These are phyloP conservation scores for Dryadomyces sulphureus DNA, from an alignment of 2,329 filamentous ascomycete genomes.

Conservation along the genomic window DNA sequence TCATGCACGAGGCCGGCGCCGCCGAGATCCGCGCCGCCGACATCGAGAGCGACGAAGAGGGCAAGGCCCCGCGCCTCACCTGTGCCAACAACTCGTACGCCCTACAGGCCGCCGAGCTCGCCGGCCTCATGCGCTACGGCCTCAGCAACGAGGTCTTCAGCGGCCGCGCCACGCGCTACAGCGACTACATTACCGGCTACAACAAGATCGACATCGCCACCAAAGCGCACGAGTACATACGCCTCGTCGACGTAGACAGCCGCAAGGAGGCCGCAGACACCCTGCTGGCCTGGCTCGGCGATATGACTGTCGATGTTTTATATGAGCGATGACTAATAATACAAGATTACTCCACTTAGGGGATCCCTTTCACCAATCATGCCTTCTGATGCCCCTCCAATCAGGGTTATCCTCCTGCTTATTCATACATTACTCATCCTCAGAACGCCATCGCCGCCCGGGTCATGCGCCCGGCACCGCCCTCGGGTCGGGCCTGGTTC, in stretches of 20 bases:
- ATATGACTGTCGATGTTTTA: no score
- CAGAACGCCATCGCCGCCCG: not conserved
- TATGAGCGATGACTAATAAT: no score
- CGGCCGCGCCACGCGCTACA: slow-evolving; percentile 25
- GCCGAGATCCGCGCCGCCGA: not conserved
- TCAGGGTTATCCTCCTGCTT: not conserved
- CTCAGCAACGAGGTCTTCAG: slow-evolving; percentile 28
- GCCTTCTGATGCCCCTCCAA: no score
- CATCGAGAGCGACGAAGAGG: not conserved
- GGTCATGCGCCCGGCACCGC: not conserved
- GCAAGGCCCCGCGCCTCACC: slow-evolving; percentile 3
- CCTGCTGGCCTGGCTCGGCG: slow-evolving; percentile 7
- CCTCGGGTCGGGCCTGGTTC: not conserved
- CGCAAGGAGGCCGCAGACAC: not conserved
- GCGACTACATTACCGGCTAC: slow-evolving; percentile 6
- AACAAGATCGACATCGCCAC: not conserved
- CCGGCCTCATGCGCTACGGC: slow-evolving; percentile 31
- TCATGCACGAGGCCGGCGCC: slow-evolving; percentile 26
- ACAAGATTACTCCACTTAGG: no score
- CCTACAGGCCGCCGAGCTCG: slow-evolving; percentile 32
- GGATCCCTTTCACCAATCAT: no score
- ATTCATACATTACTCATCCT: not conserved
- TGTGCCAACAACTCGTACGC: slow-evolving; percentile 26
- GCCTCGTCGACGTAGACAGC: slow-evolving; percentile 20
- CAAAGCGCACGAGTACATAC: slow-evolving; percentile 24